Evolutionary conservation across 768 basidiomycete species (phyloP).

Genomic region (Lactarius akahatsu): DNA sequence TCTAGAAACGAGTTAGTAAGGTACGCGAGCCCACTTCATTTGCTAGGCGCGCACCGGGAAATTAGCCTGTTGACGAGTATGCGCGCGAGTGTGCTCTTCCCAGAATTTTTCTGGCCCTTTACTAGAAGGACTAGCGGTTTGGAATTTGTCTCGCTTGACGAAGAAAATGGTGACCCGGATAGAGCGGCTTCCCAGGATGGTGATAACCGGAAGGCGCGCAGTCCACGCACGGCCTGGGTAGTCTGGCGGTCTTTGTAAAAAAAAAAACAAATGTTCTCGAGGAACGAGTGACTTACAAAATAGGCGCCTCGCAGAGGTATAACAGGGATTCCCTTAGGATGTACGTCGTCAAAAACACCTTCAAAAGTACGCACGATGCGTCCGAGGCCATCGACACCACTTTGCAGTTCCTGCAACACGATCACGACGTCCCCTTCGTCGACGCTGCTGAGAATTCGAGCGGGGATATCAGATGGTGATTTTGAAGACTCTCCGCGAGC

Average conservation of each 20-base stretch:
- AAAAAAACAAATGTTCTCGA: constrained; percentile 21
- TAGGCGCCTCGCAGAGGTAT: constrained; percentile 51
- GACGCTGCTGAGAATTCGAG: constrained; percentile 21
- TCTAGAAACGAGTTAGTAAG: constrained; percentile 39
- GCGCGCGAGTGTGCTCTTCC: constrained; percentile 88
- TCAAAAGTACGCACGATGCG: constrained; percentile 61
- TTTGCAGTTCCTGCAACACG: constrained; percentile 54
- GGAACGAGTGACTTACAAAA: constrained; percentile 41
- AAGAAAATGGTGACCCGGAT: constrained; percentile 2
- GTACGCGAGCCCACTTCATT: not conserved
- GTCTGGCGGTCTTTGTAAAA: constrained; percentile 29
- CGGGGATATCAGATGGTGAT: constrained; percentile 26
- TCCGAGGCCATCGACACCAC: constrained; percentile 67
- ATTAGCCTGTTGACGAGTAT: constrained; percentile 70
- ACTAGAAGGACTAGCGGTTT: constrained; percentile 44
- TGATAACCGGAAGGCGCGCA: constrained; percentile 39
- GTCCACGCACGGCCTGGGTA: constrained; percentile 34
- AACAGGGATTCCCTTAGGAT: constrained; percentile 41
- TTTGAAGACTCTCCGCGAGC: constrained; percentile 23
- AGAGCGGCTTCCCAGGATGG: constrained; percentile 40
- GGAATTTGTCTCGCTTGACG: not conserved
- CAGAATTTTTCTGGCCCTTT: constrained; percentile 82
- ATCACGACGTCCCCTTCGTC: constrained; percentile 43
- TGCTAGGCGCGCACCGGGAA: constrained; percentile 43
- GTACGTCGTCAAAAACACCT: constrained; percentile 56